Conservation (phyloP, 2,329 filamentous ascomycete genomes). For the Colletotrichum sp. region DNA sequence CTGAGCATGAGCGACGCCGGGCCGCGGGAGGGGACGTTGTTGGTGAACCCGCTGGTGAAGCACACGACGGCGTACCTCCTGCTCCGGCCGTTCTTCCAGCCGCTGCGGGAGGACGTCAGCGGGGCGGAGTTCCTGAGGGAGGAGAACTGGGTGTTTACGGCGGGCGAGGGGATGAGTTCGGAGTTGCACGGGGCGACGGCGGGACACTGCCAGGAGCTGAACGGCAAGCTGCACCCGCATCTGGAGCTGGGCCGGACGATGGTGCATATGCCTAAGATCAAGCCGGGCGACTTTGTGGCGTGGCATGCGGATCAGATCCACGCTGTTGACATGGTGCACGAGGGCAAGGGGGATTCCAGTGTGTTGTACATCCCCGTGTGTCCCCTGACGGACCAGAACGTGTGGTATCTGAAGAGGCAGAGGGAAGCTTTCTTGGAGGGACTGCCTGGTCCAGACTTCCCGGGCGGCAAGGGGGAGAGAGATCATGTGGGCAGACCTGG, state of each 20-base stretch:
- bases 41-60: conserved; percentile 80
- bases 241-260: conserved; percentile 71
- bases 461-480: conserved; percentile 72
- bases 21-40: conserved; percentile 78
- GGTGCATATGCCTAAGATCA: conserved; percentile 73
- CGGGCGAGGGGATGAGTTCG: conserved; percentile 50
- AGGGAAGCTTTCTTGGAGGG: conserved; percentile 73
- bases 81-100: conserved; percentile 82
- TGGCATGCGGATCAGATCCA: conserved; percentile 89
- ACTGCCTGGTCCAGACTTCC: conserved; percentile 73
- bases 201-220: conserved; percentile 75
- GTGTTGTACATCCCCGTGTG: conserved; percentile 91
- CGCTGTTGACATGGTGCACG: conserved; percentile 81
- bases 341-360: conserved; percentile 74
- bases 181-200: conserved; percentile 72
- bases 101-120: conserved; percentile 25
- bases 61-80: conserved; percentile 82
- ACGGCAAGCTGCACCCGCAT: conserved; percentile 69
- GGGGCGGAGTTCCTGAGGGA: conserved; percentile 48
- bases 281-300: conserved; percentile 77
- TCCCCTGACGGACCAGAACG: conserved; percentile 78
- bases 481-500: conserved; percentile 54
- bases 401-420: conserved; percentile 73
- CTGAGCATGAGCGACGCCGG: conserved; percentile 76
- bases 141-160: conserved; percentile 65